Evolutionary conservation across 106 monocot species (phyloP), one percentile per base, ranked within the genome.

Genomic region (Amphibolis antarctica): DNA sequence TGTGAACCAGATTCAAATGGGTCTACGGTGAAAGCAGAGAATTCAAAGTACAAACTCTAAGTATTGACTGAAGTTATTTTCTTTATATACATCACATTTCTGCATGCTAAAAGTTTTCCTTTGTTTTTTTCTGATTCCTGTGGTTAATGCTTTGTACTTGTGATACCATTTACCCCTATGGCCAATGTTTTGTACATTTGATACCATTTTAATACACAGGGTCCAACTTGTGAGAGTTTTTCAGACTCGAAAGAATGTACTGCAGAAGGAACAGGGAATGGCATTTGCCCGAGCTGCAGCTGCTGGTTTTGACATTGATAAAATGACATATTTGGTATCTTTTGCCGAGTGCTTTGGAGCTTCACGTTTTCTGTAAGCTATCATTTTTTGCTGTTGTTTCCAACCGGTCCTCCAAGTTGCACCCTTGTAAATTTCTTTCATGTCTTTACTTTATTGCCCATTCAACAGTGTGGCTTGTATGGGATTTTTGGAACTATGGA

Each of bases 231-330:
- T 86, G 24, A 86, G 81, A 73, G 89, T 89, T 21, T 74, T 94
- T 4, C 83, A 94, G 74, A 80, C 74, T 28, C 83, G 94, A 31
- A 83, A 82, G 72, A 72, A 25, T 44, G 83, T 84, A 19, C 64
- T 94, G 58, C 80, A 74, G 67, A 94, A 94, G 77, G 94, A 94
- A 62, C 94, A 94, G 55, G 89, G 75, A 17, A 94, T 94, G 94
- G 94, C 89, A 0, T 89, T 94, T 80, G 94, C 94, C 24, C 83
- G 94, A 55, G 79, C 94, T 63, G 48, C 66, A 46, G 94, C 86
- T 36, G 89, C 94, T 67, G 89, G 86, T 11, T 94, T 94, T 71
- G 89, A 86, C 59, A 71, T 86, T 64, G 89, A 94, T 36, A 67
- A 73, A 64, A 64, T 94, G 75, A 24, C 69, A 26, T 43, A 81